Conservation (phyloP, 768 basidiomycete genomes). For the Ramaria sp. region DNA sequence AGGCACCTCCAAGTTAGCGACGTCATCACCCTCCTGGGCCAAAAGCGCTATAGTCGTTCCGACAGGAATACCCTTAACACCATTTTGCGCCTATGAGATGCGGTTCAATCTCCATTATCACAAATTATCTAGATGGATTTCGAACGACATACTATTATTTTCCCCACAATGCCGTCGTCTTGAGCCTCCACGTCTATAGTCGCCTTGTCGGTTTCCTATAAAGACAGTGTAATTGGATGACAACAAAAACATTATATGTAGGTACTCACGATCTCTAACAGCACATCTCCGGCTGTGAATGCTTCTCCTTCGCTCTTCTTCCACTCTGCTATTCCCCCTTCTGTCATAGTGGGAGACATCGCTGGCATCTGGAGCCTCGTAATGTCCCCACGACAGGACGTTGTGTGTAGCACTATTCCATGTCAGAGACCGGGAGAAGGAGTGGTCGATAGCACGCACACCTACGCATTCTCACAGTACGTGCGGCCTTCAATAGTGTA, state of each 20-base stretch:
- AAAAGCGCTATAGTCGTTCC: constrained; percentile 86
- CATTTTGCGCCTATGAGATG: constrained; percentile 54
- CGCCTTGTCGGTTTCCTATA: constrained; percentile 98
- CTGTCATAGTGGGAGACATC: constrained; percentile 99
- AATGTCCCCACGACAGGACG: constrained; percentile 66
- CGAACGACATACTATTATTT: constrained; percentile 72
- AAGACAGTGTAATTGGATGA: constrained; percentile 10
- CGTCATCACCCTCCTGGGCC: constrained; percentile 91
- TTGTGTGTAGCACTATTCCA: constrained; percentile 66
- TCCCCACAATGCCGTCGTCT: constrained; percentile 92
- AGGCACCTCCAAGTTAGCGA: constrained; percentile 31
- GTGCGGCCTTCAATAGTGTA: neutral
- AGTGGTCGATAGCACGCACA: neutral
- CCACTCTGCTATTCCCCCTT: constrained; percentile 96
- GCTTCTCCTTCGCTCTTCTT: constrained; percentile 94
- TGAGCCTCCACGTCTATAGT: constrained; percentile 99
- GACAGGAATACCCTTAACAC: constrained; percentile 78
- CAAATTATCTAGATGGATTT: neutral
- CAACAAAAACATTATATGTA: constrained; percentile 1
- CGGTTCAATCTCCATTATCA: neutral
- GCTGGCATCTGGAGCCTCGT: constrained; percentile 92
- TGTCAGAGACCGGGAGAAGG: neutral
- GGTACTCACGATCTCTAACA: constrained; percentile 81
- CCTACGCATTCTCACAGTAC: neutral
- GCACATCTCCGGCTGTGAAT: constrained; percentile 83